A percentile compares a stretch with the other conserved stretches of the same genome.
phyloP scores from a whole-genome alignment of 2,329 filamentous ascomycete species.

The Pyrenophora tritici-repentis region DNA sequence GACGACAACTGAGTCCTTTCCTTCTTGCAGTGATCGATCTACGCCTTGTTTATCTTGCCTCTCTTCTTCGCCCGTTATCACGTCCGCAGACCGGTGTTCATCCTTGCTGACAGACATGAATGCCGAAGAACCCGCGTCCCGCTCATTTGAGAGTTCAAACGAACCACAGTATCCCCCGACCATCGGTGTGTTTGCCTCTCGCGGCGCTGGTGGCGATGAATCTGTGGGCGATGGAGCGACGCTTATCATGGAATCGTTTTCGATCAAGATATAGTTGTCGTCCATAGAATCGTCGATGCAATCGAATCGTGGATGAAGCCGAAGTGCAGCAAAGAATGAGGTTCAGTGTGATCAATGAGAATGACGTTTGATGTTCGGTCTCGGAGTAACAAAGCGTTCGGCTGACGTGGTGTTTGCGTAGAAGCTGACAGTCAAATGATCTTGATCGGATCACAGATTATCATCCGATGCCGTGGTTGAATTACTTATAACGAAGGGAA shows the following conservation, averaged over 20 bases:
- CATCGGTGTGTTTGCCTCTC: background rate
- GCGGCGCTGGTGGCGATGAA: background rate
- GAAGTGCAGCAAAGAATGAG: no score
- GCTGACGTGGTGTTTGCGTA: no score
- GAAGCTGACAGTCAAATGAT: no score
- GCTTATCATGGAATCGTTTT: background rate
- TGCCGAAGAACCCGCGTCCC: background rate
- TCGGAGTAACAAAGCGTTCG: no score
- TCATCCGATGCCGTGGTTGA: no score
- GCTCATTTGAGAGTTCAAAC: background rate
- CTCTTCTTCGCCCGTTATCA: background rate
- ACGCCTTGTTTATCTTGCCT: background rate
- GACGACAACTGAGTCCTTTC: background rate
- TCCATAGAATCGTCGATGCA: background rate
- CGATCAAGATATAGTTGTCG: slow-evolving; percentile 1
- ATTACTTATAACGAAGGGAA: no score
- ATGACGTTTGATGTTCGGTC: no score
- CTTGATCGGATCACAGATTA: no score
- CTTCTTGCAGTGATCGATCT: background rate
- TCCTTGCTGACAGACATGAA: no score
- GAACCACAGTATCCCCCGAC: background rate
- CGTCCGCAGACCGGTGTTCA: no score
- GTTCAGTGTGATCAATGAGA: background rate
- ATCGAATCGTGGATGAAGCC: no score
- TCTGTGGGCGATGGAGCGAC: background rate